Conservation (phyloP, 257 asterid species). For the Thymus quinquecostatus region DNA sequence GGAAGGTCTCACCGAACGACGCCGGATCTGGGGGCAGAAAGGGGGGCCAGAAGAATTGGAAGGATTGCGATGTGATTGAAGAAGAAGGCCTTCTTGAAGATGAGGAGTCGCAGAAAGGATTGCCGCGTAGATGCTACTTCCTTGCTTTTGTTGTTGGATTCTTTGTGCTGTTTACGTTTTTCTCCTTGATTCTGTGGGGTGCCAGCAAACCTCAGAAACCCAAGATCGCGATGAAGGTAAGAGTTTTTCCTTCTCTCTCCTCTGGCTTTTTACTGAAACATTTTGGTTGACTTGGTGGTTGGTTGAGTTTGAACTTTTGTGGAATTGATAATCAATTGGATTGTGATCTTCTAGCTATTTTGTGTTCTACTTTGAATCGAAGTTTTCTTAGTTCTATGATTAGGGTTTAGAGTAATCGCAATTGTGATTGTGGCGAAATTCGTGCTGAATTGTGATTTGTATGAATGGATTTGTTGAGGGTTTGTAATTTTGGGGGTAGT, state of each 20-base stretch:
- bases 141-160: slow-evolving; percentile 66
- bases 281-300: background rate
- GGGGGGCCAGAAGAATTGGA: slow-evolving; percentile 54
- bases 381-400: background rate
- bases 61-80: slow-evolving; percentile 70
- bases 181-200: slow-evolving; percentile 66
- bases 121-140: slow-evolving; percentile 66
- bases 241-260: slow-evolving; percentile 24
- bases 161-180: slow-evolving; percentile 59
- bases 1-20: slow-evolving; percentile 68
- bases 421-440: background rate
- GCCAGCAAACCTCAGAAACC: slow-evolving; percentile 81
- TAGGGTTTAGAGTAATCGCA: background rate
- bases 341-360: background rate
- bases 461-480: background rate
- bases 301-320: background rate
- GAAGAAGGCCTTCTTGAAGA: slow-evolving; percentile 77
- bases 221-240: slow-evolving; percentile 60
- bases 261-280: background rate
- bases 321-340: background rate
- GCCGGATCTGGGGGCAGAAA: slow-evolving; percentile 61
- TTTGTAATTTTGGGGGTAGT: background rate
- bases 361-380: background rate
- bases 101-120: slow-evolving; percentile 42
- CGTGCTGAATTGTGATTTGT: slow-evolving; percentile 10